A percentile compares a stretch with the other conserved stretches of the same genome.
Evolutionary conservation across 2,329 filamentous ascomycete genomes (phyloP).

Genomic region (Alternaria brassicicola): DNA sequence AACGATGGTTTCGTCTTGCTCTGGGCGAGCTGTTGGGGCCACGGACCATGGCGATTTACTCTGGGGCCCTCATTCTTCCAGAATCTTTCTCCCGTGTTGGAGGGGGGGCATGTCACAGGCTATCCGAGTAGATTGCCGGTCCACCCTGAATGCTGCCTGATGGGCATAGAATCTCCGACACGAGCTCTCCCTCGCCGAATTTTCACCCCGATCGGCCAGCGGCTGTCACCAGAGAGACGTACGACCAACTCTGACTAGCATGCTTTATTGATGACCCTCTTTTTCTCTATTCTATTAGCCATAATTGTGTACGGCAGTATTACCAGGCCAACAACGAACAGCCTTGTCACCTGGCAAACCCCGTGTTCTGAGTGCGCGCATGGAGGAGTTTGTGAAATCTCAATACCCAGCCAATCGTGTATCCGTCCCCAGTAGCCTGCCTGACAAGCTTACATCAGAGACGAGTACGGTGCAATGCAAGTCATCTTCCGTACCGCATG

Average conservation of each 20-base stretch:
- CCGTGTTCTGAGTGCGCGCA: slow-evolving; percentile 8
- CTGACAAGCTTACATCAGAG: slow-evolving; percentile 4
- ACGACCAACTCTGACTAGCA: slow-evolving; percentile 11
- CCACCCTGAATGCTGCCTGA: slow-evolving; percentile 27
- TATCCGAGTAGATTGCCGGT: slow-evolving; percentile 41
- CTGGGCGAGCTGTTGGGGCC: slow-evolving; percentile 21
- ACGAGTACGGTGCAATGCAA: slow-evolving; percentile 16
- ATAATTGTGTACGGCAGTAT: background rate
- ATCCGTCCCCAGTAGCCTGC: background rate
- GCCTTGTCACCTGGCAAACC: background rate
- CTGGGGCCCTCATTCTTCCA: slow-evolving; percentile 37
- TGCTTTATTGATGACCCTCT: slow-evolving; percentile 8
- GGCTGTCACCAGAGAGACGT: slow-evolving; percentile 2
- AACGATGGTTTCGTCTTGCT: slow-evolving; percentile 16
- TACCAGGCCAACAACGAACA: slow-evolving; percentile 2
- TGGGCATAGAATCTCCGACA: slow-evolving; percentile 13
- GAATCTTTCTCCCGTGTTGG: slow-evolving; percentile 38
- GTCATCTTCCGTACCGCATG: slow-evolving; percentile 20
- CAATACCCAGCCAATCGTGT: slow-evolving; percentile 11
- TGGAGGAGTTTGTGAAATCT: slow-evolving; percentile 19
- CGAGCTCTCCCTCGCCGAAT: slow-evolving; percentile 8
- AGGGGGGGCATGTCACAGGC: slow-evolving; percentile 25
- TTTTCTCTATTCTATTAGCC: background rate
- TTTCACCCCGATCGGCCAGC: slow-evolving; percentile 1
- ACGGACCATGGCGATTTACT: slow-evolving; percentile 20